phyloP scores from a whole-genome alignment of 371 early-diverging fungal species.

The Dichotomocladium elegans region DNA sequence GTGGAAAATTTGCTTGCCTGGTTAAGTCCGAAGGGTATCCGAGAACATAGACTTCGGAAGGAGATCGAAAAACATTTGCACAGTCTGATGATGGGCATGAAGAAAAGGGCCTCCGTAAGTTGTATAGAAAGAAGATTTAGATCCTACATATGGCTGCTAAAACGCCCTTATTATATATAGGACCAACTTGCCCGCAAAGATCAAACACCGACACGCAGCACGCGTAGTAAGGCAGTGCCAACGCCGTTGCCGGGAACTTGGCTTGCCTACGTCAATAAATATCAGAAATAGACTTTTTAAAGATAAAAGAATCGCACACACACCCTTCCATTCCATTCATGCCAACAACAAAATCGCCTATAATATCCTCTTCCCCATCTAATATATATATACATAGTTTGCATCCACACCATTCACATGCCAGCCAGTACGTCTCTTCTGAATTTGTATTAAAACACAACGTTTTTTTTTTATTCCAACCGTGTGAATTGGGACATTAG shows the following conservation, averaged over 20 bases:
- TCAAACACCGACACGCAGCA: conserved; percentile 40
- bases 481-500: too few species aligned
- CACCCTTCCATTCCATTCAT: background rate
- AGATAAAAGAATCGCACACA: too few species aligned
- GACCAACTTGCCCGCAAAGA: conserved; percentile 19
- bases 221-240: conserved; percentile 38
- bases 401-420: background rate
- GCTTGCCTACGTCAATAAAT: conserved; percentile 39
- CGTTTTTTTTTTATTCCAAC: too few species aligned
- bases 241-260: conserved; percentile 32
- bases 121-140: too few species aligned
- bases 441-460: too few species aligned
- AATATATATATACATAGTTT: background rate
- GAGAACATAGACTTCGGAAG: conserved; percentile 58
- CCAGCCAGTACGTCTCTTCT: too few species aligned
- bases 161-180: too few species aligned
- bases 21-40: conserved; percentile 74
- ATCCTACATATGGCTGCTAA: too few species aligned
- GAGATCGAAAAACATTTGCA: conserved; percentile 50
- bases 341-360: too few species aligned
- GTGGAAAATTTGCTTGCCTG: conserved; percentile 64
- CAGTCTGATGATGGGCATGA: conserved; percentile 46
- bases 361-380: background rate
- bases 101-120: conserved; percentile 37
- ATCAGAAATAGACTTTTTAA: conserved; percentile 20